Evolutionary conservation across 1,284 basidiomycete species (phyloP), one percentile per base, ranked within the genome.

Genomic region (Fomitopsis palustris): DNA sequence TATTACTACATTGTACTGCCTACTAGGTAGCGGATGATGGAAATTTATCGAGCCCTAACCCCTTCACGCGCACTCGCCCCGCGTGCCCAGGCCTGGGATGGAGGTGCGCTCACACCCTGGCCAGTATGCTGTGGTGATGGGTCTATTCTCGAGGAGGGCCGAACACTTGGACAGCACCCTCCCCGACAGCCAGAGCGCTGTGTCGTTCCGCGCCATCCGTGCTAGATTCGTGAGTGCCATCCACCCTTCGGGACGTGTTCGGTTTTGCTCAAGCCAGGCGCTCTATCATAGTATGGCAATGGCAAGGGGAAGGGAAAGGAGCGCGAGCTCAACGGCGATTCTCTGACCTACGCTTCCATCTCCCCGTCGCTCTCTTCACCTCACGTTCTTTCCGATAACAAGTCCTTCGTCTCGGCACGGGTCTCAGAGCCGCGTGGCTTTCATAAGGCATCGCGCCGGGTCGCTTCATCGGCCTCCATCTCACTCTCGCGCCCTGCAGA

Each of bases 181-280:
- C 39, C 55, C 62, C 51, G 61, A 68, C 58, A 78, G 80, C 66
- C 76, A 72, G 68, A 78, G 83, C 45, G 81, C 85, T 65, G 81
- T 85, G 54, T 52, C 49, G 4, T 52, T 52, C 31, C 78, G 82
- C 62, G 82, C 86, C 68, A 84, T 90, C 63, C 87, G 88, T 67
- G 88, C 88, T 64, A 80, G 87, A 75, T 87, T 90, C 67, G 88
- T 90, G 70, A 70, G 87, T 83, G 29, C 61, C 35, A 62, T 63
- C 59, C 59, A 57, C 62, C 62, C 2, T 60, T 62, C 57, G 54
- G 60, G 62, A 61, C 61, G 47, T 53, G 54, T 17, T 58, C 62
- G 62, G 19, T 58, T 57, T 56, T 41, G 23, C 31, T 58, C 54
- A 21, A 55, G 23, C 49, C 49, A 52, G 42, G 45, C 43, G 19